These are phyloP conservation scores for Crataegus laevigata DNA, from an alignment of 306 rosid species.

Conservation along the genomic window DNA sequence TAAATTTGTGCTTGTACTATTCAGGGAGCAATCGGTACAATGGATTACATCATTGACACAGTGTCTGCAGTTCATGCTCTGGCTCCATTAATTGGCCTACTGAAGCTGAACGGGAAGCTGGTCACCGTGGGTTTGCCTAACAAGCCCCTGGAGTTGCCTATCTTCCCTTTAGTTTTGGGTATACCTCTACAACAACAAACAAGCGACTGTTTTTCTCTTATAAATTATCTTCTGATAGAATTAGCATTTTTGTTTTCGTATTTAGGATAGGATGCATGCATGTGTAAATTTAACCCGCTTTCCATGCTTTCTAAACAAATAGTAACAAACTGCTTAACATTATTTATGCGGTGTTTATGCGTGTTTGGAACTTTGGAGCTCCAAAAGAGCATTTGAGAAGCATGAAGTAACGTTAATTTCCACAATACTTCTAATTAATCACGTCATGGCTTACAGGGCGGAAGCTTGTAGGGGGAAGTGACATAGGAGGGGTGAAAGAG, in stretches of 20 bases:
- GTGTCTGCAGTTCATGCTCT: constrained; percentile 74
- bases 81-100: constrained; percentile 53
- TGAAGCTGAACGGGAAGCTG: constrained; percentile 85
- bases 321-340: not conserved
- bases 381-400: not conserved
- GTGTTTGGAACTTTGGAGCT: not conserved
- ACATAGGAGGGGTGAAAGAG: constrained; percentile 82
- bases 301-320: not conserved
- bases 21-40: constrained; percentile 69
- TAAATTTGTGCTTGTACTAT: not conserved
- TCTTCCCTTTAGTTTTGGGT: constrained; percentile 59
- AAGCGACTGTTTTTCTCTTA: not conserved
- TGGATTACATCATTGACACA: constrained; percentile 88
- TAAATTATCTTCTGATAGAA: no score
- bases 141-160: constrained; percentile 72
- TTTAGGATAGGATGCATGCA: not conserved
- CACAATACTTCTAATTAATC: not conserved
- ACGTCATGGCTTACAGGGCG: constrained; percentile 34
- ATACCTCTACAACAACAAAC: constrained; percentile 2
- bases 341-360: not conserved
- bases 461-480: constrained; percentile 84
- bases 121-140: constrained; percentile 64
- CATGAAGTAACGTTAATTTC: not conserved
- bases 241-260: not conserved
- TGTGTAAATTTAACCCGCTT: not conserved